Percentiles rank a stretch among this genome's conserved stretches.
Conservation (phyloP, 331 rosid genomes). For the Saraca asoca region DNA sequence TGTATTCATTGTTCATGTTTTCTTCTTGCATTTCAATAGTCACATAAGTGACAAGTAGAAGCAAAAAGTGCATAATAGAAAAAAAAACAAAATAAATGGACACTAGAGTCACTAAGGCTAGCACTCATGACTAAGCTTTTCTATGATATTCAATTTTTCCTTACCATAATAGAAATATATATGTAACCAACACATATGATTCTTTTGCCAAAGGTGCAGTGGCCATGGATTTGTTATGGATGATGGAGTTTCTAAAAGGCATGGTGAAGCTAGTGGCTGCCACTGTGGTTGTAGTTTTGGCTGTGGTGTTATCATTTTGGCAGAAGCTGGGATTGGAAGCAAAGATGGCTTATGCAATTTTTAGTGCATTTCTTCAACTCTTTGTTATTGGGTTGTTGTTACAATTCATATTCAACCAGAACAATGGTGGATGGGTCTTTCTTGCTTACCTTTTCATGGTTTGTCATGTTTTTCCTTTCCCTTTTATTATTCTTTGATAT, state of each 20-base stretch:
- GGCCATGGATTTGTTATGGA: constrained; percentile 52
- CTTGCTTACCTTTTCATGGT: constrained; percentile 95
- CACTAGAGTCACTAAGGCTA: too few relatives aligned
- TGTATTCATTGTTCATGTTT: too few relatives aligned
- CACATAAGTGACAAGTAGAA: too few relatives aligned
- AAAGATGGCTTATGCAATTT: constrained; percentile 69
- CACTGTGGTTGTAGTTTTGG: constrained; percentile 64
- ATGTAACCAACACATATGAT: too few relatives aligned
- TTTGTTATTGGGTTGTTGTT: constrained; percentile 88
- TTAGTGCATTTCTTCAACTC: constrained; percentile 82
- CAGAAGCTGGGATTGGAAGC: constrained; percentile 73
- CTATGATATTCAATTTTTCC: too few relatives aligned
- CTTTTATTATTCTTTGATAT: not conserved
- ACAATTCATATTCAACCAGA: constrained; percentile 76
- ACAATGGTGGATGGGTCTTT: constrained; percentile 69
- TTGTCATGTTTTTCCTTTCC: not conserved
- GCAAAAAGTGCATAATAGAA: too few relatives aligned
- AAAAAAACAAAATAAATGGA: too few relatives aligned
- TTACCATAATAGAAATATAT: too few relatives aligned
- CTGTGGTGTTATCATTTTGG: constrained; percentile 56
- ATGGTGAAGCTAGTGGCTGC: constrained; percentile 79
- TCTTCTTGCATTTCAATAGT: too few relatives aligned
- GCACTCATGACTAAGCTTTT: too few relatives aligned
- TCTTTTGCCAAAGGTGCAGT: too few relatives aligned
- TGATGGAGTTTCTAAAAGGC: constrained; percentile 61